phyloP scores from a whole-genome alignment of 2,329 filamentous ascomycete genomes.

The Pyrenochaeta sp. region DNA sequence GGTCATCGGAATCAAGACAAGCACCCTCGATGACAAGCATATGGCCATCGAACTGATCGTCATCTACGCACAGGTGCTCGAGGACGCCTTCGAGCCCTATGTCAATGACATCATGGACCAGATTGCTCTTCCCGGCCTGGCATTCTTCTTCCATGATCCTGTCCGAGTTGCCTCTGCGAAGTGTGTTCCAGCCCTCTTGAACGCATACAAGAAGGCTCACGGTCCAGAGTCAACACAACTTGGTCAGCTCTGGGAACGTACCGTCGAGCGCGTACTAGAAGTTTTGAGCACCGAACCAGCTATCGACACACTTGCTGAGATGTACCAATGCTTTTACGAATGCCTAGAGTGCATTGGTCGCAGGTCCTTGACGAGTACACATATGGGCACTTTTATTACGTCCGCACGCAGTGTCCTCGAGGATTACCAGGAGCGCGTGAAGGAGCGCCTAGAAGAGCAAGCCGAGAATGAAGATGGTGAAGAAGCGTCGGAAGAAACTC shows the following conservation, averaged over 20 bases:
- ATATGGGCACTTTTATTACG: slow-evolving; percentile 89
- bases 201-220: slow-evolving; percentile 91
- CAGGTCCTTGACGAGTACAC: slow-evolving; percentile 76
- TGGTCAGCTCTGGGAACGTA: slow-evolving; percentile 80
- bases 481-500: slow-evolving; percentile 83
- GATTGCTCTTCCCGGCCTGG: slow-evolving; percentile 89
- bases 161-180: slow-evolving; percentile 95
- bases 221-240: slow-evolving; percentile 82
- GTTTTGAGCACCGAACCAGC: slow-evolving; percentile 92
- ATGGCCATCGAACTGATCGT: slow-evolving; percentile 99
- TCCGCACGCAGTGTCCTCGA: slow-evolving; percentile 84
- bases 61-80: slow-evolving; percentile 95
- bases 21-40: slow-evolving; percentile 96
- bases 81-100: slow-evolving; percentile 89
- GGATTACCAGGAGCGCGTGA: slow-evolving; percentile 90
- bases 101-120: slow-evolving; percentile 95
- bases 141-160: slow-evolving; percentile 99
- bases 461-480: slow-evolving; percentile 87
- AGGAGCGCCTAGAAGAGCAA: slow-evolving; percentile 81
- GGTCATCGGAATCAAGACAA: slow-evolving; percentile 97
- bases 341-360: slow-evolving; percentile 93
- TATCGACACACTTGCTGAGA: slow-evolving; percentile 94
- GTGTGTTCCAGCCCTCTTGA: slow-evolving; percentile 89
- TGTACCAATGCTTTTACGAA: slow-evolving; percentile 99
- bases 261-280: slow-evolving; percentile 89